Base-by-base conservation (phyloP, 495 filamentous ascomycete genomes). In the Tetracladium setigerum region DNA sequence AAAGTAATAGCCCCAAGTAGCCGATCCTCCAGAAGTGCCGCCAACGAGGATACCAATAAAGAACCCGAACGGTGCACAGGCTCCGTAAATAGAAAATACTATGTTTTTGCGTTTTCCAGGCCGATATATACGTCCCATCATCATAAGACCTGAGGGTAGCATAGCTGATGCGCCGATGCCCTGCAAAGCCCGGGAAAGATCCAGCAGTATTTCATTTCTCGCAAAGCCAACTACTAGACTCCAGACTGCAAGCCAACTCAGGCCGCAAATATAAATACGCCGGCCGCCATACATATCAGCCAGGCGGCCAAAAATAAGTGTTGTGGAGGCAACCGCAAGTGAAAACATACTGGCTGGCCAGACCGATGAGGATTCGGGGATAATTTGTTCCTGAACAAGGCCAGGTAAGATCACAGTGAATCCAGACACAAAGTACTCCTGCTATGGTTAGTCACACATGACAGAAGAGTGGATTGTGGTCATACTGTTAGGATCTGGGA, bases 21-120 rank as follows among this genome's bases (percentile, higher is more conserved):
- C 54, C 38, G 71, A 81, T 48, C 86, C 67, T 4, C 75, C 80
- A 5, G 74, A 68, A 2, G 87, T 22, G 0, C 87, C 87, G 4
- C 84, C 84, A 42, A 88, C 73, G 56, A 91, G 84, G 39, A 91
- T 86, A 19, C 24, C 42, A 33, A 33, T 5, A 12, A 86, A 90
- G 66, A 92, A 92, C 0, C 88, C 88, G 2, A 91, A 54, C 0
- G 82, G 81, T 0, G 87, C 86, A 48, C 79, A 81, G 1, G 82
- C 84, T 1, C 87, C 85, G 58, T 89, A 92, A 1, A 91, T 59
- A 33, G 77, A 77, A 58, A 91, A 92, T 0, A 89, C 78, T 15
- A 90, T 48, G 55, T 92, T 95, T 65, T 92, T 92, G 5, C 88
- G 68, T 5, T 84, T 84, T 0, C 87, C 88, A 0, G 88, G 88